Conservation (phyloP, 1,284 basidiomycete genomes). For the Cutaneotrichosporon sp. region DNA sequence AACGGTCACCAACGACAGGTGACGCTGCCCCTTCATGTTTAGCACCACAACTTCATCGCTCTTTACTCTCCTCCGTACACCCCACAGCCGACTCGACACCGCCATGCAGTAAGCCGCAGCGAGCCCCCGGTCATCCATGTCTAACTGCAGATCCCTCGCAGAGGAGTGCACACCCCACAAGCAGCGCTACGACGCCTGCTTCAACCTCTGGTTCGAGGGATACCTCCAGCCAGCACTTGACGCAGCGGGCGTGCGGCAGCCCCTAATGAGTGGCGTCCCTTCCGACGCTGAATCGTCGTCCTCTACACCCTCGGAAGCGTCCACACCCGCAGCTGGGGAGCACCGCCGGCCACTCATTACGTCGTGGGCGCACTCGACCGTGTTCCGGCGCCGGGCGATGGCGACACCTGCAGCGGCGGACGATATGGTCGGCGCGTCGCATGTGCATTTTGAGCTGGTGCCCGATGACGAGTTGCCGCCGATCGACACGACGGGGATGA, state of each 20-base stretch:
- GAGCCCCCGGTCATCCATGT: neutral
- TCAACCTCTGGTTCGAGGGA: constrained; percentile 93
- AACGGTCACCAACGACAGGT: too few species aligned
- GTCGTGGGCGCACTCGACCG: constrained; percentile 22
- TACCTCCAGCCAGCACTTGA: constrained; percentile 68
- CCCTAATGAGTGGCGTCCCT: neutral
- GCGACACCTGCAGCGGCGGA: constrained; percentile 2
- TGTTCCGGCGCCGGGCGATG: constrained; percentile 20
- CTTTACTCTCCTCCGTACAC: too few species aligned
- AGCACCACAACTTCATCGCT: neutral
- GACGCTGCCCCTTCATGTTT: neutral
- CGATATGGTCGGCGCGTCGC: constrained; percentile 18
- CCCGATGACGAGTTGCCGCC: constrained; percentile 11
- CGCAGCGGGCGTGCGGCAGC: constrained; percentile 1
- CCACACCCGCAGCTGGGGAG: constrained; percentile 4
- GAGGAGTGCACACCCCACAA: constrained; percentile 81
- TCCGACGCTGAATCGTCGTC: neutral
- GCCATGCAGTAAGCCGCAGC: constrained; percentile 3
- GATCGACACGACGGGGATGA: constrained; percentile 39
- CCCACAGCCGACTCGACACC: neutral
- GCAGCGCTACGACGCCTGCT: constrained; percentile 83
- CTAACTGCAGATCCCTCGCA: constrained; percentile 17
- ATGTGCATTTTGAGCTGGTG: constrained; percentile 11
- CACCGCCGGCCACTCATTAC: constrained; percentile 22
- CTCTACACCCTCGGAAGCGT: neutral